A percentile compares a stretch with the other conserved stretches of the same genome.
These are phyloP conservation scores for Skeletonema costatum DNA, from an alignment of 108 stramenopile species.

Conservation along the genomic window DNA sequence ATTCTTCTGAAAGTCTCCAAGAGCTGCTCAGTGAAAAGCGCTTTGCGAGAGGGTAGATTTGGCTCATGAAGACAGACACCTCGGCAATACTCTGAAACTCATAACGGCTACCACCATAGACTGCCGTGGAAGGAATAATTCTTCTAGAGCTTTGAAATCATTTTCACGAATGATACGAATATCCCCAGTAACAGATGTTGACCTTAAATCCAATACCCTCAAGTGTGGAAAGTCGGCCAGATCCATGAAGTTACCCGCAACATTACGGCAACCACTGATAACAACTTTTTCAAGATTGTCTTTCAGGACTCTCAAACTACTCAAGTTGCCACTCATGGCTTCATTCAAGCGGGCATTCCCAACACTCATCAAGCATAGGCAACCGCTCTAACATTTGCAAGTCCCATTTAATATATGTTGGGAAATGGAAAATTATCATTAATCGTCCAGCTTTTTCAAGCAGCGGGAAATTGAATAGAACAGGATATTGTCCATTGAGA, in stretches of 20 bases:
- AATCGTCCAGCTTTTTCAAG: neutral
- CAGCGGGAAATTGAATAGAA: neutral
- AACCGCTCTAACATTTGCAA: neutral
- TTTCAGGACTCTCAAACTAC: neutral
- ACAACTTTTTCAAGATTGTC: neutral
- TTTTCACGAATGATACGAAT: neutral
- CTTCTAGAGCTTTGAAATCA: neutral
- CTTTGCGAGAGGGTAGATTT: neutral
- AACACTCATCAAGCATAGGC: neutral
- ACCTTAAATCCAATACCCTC: neutral
- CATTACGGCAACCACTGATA: neutral
- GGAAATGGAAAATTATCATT: too few relatives aligned
- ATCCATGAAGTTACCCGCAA: slow-evolving; percentile 8
- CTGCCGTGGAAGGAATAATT: neutral
- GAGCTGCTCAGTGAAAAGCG: neutral
- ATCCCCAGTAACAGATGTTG: slow-evolving; percentile 1
- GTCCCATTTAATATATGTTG: neutral
- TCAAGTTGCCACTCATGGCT: neutral
- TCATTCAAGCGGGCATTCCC: neutral
- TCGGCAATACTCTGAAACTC: neutral
- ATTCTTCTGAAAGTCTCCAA: neutral
- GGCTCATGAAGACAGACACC: neutral
- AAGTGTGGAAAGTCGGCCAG: slow-evolving; percentile 9
- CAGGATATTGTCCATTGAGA: neutral
- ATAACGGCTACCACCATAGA: neutral